Evolutionary conservation across 202 grass and related monocot species (phyloP), one percentile per base, ranked within the genome.

Genomic region (Schoenoplectus triqueter): DNA sequence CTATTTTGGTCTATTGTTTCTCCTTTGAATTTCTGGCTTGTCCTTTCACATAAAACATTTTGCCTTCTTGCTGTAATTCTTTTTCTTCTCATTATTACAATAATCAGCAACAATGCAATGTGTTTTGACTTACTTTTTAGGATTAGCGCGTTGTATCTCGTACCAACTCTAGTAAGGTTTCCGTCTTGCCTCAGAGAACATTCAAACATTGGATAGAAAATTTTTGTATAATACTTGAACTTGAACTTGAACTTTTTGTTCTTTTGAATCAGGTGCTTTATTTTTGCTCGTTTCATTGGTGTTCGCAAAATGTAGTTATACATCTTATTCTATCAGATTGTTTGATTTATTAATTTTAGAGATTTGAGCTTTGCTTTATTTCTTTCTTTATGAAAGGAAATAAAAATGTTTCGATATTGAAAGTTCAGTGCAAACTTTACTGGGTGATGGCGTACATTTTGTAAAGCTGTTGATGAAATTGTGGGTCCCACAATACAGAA

Each of bases 1-100:
- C 31, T 31, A 44, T 61, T 2, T 78, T 11, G 19, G 19, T 39
- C 19, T 21, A 39, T 55, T 41, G 20, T 60, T 78, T 78, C 51
- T 14, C 50, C 52, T 60, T 21, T 57, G 49, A 39, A 59, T 77
- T 77, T 78, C n/a, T 31, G 54, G 39, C 31, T 78, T 78, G 48
- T 9, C 55, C n/a, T 78, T 60, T 59, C 31, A 31, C 31, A 31
- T 31, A 31, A 31, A 31, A 31, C 31, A 31, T 31, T 31, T 31
- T 31, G 31, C 31, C 31, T 31, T 31, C 31, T 31, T 31, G 31
- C 31, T 31, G 31, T 31, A 31, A 31, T 31, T 31, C 31, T 31
- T 31, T 31, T 31, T 31, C 31, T 31, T 31, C 31, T 31, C 31
- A 31, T 31, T 31, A 31, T 31, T 31, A 31, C 31, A 31, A 31